Evolutionary conservation across 495 filamentous ascomycete genomes (phyloP), one percentile per base, ranked within the genome.

Genomic region (Cryomyces antarcticus): DNA sequence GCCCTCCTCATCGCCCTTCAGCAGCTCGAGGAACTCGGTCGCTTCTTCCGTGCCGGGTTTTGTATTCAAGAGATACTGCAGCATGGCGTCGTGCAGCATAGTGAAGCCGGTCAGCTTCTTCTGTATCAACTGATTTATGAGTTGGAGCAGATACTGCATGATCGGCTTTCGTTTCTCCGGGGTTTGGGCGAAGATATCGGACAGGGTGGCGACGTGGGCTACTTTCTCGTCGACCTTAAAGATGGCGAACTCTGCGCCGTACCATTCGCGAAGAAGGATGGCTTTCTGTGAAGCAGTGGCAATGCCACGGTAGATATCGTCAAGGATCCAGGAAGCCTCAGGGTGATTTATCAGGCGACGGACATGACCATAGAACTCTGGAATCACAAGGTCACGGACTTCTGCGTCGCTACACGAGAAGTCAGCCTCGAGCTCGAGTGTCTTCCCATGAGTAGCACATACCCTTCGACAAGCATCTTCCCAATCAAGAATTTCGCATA

Each of bases 401-500:
- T 89, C 81, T 11, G 69, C 59, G 48, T 93, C 82, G 36, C 57
- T 61, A 39, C 38, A 36, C 12, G 9, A 3, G 2, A 13, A 36
- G 12, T 36, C 33, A 36, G 33, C 33, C 33, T 10, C 9, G 12
- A 36, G 9, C 33, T 36, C 33, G 9, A 36, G 12, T 13, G 33
- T 10, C 9, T 36, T 3, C 12, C 33, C 33, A 12, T 12, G 38
- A 24, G 17, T 24, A 24, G 17, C 17, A 47, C 56, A 29, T 47
- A 60, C 57, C 85, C 83, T 55, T 93, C 81, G 12, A 89, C 82
- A 46, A 96, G 74, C 49, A 96, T 69, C 61, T 96, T 99, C 43
- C 81, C 89, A 42, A 96, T 78, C 53, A 99, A 63, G 59, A 95
- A 96, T 61, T 96, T 96, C 48, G 85, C 85, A 54, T 96, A 99